A percentile compares a stretch with the other conserved stretches of the same genome.
These are phyloP conservation scores for Fusarium multiceps DNA, from an alignment of 2,329 filamentous ascomycete genomes.

Conservation along the genomic window DNA sequence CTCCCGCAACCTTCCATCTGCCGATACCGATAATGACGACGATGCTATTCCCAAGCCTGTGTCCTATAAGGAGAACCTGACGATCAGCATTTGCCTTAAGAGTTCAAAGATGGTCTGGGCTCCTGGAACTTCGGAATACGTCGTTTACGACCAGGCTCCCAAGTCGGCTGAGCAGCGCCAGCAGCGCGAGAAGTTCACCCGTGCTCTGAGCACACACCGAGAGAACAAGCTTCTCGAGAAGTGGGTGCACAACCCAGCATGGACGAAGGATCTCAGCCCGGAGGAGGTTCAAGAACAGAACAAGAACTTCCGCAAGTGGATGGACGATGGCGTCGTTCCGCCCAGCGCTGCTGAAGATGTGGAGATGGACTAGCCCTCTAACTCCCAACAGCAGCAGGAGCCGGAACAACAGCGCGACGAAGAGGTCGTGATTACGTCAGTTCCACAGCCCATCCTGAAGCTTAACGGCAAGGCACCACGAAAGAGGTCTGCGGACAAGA, in stretches of 20 bases:
- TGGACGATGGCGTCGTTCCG: conserved; percentile 60
- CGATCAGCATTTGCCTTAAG: conserved; percentile 79
- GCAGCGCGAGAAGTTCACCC: conserved; percentile 62
- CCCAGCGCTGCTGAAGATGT: conserved; percentile 49
- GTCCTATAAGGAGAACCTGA: conserved; percentile 73
- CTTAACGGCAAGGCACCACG: background rate
- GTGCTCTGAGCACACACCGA: conserved; percentile 69
- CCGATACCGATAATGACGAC: conserved; percentile 72
- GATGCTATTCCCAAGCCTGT: conserved; percentile 70
- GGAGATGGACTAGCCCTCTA: conserved; percentile 48
- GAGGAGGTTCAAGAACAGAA: conserved; percentile 81
- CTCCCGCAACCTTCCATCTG: conserved; percentile 74
- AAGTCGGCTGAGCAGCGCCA: conserved; percentile 74
- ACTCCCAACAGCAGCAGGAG: conserved; percentile 16
- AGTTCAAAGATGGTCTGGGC: conserved; percentile 84
- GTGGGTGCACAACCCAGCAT: conserved; percentile 82
- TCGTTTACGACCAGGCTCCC: conserved; percentile 75
- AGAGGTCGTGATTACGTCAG: background rate
- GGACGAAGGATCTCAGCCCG: conserved; percentile 82
- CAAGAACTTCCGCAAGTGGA: conserved; percentile 68
- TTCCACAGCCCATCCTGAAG: background rate
- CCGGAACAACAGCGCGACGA: background rate
- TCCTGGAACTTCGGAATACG: conserved; percentile 76
- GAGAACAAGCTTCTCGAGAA: conserved; percentile 80
- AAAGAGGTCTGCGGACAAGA: conserved; percentile 13